Percentiles rank a stretch among this genome's conserved stretches.
Conservation (phyloP, 495 filamentous ascomycete species). For the Penicillium angulare region DNA sequence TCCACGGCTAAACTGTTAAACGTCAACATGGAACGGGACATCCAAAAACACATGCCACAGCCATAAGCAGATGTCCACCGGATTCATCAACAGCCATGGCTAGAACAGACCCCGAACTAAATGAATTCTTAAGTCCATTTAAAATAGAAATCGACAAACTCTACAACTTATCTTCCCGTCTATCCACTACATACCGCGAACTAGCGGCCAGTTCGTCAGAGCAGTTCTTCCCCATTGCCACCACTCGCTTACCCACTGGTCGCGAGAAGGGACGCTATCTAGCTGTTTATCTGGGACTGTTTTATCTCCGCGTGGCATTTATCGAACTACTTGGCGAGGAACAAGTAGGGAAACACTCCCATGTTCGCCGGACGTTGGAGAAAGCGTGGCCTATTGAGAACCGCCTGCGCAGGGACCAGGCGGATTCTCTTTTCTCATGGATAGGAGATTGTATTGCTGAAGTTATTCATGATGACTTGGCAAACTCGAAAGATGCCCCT, state of each 20-base stretch:
- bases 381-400: constrained; percentile 73
- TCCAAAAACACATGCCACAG: too few relatives aligned
- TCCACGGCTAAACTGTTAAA: too few relatives aligned
- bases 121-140: constrained; percentile 25
- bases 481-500: constrained; percentile 29
- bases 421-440: constrained; percentile 70
- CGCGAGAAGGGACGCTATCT: constrained; percentile 63
- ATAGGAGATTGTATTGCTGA: constrained; percentile 69
- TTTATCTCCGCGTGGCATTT: constrained; percentile 72
- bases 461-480: constrained; percentile 53
- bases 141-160: constrained; percentile 34
- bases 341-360: constrained; percentile 24
- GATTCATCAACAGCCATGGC: too few relatives aligned
- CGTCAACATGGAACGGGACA: too few relatives aligned
- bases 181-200: constrained; percentile 53
- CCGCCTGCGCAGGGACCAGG: constrained; percentile 64
- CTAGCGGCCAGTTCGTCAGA: constrained; percentile 59
- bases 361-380: constrained; percentile 57
- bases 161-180: constrained; percentile 52
- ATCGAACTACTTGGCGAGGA: constrained; percentile 58
- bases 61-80: too few relatives aligned
- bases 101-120: constrained; percentile 10
- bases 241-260: constrained; percentile 61
- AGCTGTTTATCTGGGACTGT: constrained; percentile 71
- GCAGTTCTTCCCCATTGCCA: constrained; percentile 72